Evolutionary conservation across 768 basidiomycete genomes (phyloP).

Genomic region (Amanita muscaria): DNA sequence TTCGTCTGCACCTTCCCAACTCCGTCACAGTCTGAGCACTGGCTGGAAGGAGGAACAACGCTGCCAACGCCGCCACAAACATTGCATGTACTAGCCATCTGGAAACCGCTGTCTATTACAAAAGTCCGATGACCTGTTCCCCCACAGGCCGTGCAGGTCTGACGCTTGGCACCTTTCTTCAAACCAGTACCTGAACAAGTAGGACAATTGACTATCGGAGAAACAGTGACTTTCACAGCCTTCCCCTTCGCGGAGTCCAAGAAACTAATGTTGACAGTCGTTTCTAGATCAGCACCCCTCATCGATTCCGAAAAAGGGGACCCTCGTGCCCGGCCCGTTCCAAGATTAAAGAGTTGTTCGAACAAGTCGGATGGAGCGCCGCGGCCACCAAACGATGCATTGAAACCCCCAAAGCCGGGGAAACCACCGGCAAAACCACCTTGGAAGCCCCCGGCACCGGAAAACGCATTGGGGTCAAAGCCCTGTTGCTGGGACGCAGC

Average conservation of each 20-base stretch:
- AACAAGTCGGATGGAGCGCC: conserved; percentile 60
- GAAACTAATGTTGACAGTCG: conserved; percentile 68
- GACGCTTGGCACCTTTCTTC: conserved; percentile 77
- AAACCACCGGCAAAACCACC: conserved; percentile 43
- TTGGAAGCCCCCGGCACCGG: conserved; percentile 30
- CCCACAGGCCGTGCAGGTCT: conserved; percentile 70
- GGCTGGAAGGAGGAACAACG: conserved; percentile 65
- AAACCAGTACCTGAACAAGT: conserved; percentile 84
- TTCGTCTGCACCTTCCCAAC: conserved; percentile 80
- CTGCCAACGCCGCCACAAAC: conserved; percentile 77
- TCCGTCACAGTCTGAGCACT: conserved; percentile 77
- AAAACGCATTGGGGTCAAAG: conserved; percentile 86
- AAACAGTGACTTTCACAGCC: conserved; percentile 62
- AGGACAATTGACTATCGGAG: conserved; percentile 74
- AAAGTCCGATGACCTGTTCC: conserved; percentile 87
- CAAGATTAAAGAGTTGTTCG: conserved; percentile 75
- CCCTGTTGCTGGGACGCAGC: conserved; percentile 87
- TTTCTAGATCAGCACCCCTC: conserved; percentile 79
- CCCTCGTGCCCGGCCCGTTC: conserved; percentile 35
- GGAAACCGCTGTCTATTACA: conserved; percentile 88
- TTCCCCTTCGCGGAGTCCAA: conserved; percentile 94
- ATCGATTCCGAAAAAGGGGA: conserved; percentile 34
- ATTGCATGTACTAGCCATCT: conserved; percentile 89
- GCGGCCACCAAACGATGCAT: conserved; percentile 45
- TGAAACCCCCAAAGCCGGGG: conserved; percentile 66